Conservation (phyloP, 345 rosid species). For the Microthlaspi erraticum region DNA sequence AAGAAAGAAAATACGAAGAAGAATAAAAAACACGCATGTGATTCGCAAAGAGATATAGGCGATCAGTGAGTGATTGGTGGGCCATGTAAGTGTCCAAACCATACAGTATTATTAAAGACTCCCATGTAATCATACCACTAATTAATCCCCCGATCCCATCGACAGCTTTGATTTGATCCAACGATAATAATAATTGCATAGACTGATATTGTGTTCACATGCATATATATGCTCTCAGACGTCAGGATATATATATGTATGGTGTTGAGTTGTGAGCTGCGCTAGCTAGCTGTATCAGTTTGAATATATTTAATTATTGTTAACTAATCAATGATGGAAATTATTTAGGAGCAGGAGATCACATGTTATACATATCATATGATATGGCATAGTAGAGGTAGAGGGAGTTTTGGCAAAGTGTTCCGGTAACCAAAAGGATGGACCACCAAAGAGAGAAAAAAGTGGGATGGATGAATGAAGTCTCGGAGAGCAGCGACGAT, state of each 20-base stretch:
- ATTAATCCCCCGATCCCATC: conserved; percentile 14
- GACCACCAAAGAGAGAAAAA: conserved; percentile 14
- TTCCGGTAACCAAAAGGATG: conserved; percentile 1
- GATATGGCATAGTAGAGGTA: conserved; percentile 3
- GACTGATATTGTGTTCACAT: conserved; percentile 17
- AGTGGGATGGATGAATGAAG: conserved; percentile 28
- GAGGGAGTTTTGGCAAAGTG: conserved; percentile 7
- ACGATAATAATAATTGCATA: not conserved
- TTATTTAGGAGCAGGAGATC: conserved; percentile 16
- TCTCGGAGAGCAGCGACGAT: conserved; percentile 4
- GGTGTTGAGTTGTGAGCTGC: conserved; percentile 25
- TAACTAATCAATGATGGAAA: conserved; percentile 7
- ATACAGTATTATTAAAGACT: conserved; percentile 6
- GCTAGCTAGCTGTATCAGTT: conserved; percentile 21
- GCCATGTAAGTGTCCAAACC: conserved; percentile 12
- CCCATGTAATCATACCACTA: not conserved
- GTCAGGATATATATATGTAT: not conserved
- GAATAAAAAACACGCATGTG: too few relatives aligned
- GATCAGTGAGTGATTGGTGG: conserved; percentile 23
- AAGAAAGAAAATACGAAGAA: too few relatives aligned
- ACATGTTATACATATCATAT: conserved; percentile 1
- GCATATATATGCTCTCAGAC: not conserved
- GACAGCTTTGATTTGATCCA: conserved; percentile 10
- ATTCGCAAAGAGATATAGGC: not conserved
- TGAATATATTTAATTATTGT: conserved; percentile 3